Base-by-base conservation (phyloP, 495 filamentous ascomycete genomes). In the Aspergillus haitiensis region DNA sequence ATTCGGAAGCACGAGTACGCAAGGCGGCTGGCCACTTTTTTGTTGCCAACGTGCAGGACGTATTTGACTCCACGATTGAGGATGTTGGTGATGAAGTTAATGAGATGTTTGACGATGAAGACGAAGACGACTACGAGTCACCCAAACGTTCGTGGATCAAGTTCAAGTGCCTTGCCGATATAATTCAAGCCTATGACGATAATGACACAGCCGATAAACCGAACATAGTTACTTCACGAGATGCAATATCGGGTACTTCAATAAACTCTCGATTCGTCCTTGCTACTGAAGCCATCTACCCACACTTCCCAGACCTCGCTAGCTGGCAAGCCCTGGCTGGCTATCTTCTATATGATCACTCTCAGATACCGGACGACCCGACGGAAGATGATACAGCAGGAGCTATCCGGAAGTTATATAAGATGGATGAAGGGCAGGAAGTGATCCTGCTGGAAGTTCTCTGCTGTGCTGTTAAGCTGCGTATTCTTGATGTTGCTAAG, bases 331-430 rank as follows among this genome's bases (percentile, higher is more conserved):
- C 88, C 0, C 75, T 98, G 31, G 89, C 91, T 31, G 91, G 89
- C 7, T 98, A 97, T 75, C 81, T 98, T 9, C 79, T 98, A 1
- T 95, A 91, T 64, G 94, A 98, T 62, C 91, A 97, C 69, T 92
- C 91, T 0, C 82, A 78, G 42, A 75, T 80, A 12, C 63, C 66
- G 1, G 69, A 80, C 50, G 72, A 79, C n/a, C 75, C 82, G 4
- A 69, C 71, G 15, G 74, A 81, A n/a, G 79, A 81, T 58, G 82
- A 85, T 51, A 70, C 77, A 6, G 74, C 79, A 48, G 77, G 75
- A 11, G 75, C 78, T 15, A 77, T 94, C 15, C 85, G 84, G 55
- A 78, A 80, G 12, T 78, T 85, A 40, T 88, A 91, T 66, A 88
- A 87, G 32, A 86, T 94, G 50, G 73, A 82, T 42, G 86, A 91